Evolutionary conservation across 169 alveolate species (phyloP), one percentile per base, ranked within the genome.

Genomic region (Cryptosporidium parvum): DNA sequence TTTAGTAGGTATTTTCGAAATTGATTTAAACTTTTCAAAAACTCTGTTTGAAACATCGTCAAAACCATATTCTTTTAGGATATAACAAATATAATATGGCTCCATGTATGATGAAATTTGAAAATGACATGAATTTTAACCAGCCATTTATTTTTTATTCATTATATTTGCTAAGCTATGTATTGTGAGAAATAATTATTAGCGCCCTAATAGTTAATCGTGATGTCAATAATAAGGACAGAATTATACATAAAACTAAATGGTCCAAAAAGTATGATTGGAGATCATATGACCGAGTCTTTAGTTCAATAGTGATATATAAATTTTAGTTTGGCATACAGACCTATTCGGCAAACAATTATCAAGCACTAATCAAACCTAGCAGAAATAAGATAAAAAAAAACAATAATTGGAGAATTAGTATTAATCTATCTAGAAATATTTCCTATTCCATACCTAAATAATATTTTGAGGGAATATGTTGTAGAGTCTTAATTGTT

Each of bases 1-100:
- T 59, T 51, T 80, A 0, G 33, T 80, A 33, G 89, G 72, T 0
- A 80, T n/a, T n/a, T 59, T 44, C 10, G 68, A 42, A 10, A 3
- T 59, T 18, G 51, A 21, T 45, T 21, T 21, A n/a, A 80, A 26
- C 42, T 23, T 39, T 45, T 80, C 68, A 80, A 44, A 80, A 62
- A 65, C 59, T 4, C 10, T 45, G 52, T 59, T 67, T 80, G 89
- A 80, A 53, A 65, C 68, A 23, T 80, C 89, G 18, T 80, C 75
- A 6, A 80, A 58, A 62, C 89, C 89, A 80, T 26, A 80, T 45
- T 65, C 18, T 21, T 80, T 58, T 3, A 80, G 45, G 26, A 80
- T 18, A 59, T 44, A 21, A 26, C 89, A 80, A 18, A 80, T 59
- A 18, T 58, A 42, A 65, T 37, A 80, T 37, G 65, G 75, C 67